Evolutionary conservation across 2,329 filamentous ascomycete genomes (phyloP), one percentile per base, ranked within the genome.

Genomic region (Scleromitrula shiraiana): DNA sequence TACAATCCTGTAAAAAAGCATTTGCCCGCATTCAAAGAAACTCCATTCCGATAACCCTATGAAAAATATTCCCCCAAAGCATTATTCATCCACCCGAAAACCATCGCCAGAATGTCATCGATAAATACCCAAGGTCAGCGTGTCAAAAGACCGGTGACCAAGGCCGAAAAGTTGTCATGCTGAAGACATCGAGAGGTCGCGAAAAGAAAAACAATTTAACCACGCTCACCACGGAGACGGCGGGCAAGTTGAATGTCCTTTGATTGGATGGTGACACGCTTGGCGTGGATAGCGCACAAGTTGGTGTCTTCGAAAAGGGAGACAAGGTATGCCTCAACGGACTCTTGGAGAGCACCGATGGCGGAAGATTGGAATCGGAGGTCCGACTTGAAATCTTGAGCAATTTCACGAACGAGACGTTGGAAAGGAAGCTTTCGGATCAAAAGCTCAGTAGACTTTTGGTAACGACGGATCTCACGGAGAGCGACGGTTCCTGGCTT

Each of bases 231-330:
- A 65, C 93, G 88, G 67, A 98, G 88, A 65, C 93, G 87, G 62
- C 93, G 86, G 65, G 91, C 90, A 42, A 97, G 82, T 75, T 97
- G 91, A 68, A 97, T 96, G 64, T 96, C 91, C 79, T 61, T 59
- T 23, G 53, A 55, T 53, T 91, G 91, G 73, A 97, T 97, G 66
- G 91, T 97, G 67, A 97, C 93, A 76, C 93, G 89, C 83, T 97
- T 97, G 73, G 93, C 91, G 75, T 97, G 93, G 71, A 97, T 95
- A 66, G 93, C 91, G 75, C 91, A 97, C 95, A 60, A 76, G 77
- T 97, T 97, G 74, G 91, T 96, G 69, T 97, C 91, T 73, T 97
- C 90, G 64, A 97, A 97, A 58, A 97, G 84, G 37, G 90, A 95
- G 72, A 97, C 90, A 64, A 98, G 85, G 75, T 96, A 97, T 2